A percentile compares a stretch with the other conserved stretches of the same genome.
phyloP scores from a whole-genome alignment of 352 stramenopile species.

The Peronosclerospora sorghi region DNA sequence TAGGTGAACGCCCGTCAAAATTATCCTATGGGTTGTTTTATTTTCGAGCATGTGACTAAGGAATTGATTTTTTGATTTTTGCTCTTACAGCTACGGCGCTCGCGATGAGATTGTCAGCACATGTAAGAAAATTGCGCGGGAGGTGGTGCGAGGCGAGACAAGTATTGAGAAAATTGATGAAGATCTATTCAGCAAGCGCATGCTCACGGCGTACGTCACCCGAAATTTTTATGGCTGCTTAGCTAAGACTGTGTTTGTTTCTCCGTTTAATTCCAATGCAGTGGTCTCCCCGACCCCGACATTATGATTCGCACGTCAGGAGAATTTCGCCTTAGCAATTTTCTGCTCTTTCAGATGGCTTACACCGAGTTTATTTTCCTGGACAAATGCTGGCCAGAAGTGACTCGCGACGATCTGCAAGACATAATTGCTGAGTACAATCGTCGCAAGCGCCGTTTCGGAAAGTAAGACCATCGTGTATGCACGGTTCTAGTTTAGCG shows the following conservation, averaged over 20 bases:
- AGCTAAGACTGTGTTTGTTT: constrained; percentile 5
- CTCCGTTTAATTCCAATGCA: constrained; percentile 24
- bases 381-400: constrained; percentile 92
- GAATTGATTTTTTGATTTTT: too few species aligned
- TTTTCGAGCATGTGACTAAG: too few species aligned
- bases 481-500: too few species aligned
- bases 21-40: too few species aligned
- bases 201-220: constrained; percentile 62
- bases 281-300: constrained; percentile 84
- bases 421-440: constrained; percentile 77
- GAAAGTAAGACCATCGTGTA: constrained; percentile 59
- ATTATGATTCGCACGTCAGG: constrained; percentile 91
- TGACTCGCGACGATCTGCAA: constrained; percentile 75
- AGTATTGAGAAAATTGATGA: constrained; percentile 70
- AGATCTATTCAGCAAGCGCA: constrained; percentile 43
- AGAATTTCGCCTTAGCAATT: constrained; percentile 92
- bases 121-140: constrained; percentile 78
- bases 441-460: constrained; percentile 78
- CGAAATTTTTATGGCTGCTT: not conserved
- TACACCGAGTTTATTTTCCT: constrained; percentile 93
- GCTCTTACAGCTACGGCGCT: constrained; percentile 83
- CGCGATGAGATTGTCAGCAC: constrained; percentile 90
- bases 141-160: constrained; percentile 64
- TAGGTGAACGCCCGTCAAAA: constrained; percentile 24
- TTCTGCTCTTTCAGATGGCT: constrained; percentile 91